Evolutionary conservation across 78 protist genomes (phyloP), one percentile per base, ranked within the genome.

Genomic region (Polysphondylium violaceum): DNA sequence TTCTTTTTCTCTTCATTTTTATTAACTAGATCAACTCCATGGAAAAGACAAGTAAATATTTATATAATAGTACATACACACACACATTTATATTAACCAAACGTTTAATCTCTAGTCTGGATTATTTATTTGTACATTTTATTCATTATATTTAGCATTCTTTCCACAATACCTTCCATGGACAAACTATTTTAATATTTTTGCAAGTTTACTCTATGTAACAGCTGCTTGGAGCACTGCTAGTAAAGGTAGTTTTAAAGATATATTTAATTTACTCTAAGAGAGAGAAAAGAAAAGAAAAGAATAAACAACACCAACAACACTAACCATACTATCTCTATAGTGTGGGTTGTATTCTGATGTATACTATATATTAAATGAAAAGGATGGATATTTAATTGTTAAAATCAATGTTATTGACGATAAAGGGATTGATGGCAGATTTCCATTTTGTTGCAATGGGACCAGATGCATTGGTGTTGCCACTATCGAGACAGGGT

Each of bases 161-260:
- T 38, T 88, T 8, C 76, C 87, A 16, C 87, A 77, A 68, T 88
- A 64, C 74, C 51, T 88, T 7, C 94, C 94, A 21, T 73, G 94
- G 87, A 75, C 94, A 3, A 88, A 88, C 25, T 88, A 73, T 64
- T 88, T 88, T 61, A 88, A 88, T 59, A 67, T 88, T 19, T 88
- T 88, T 53, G 94, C 94, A 0, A 44, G 59, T 21, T 43, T 88
- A 12, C 71, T 88, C 12, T 88, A 88, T 61, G 56, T 88, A 12
- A 88, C 94, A 0, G 94, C 94, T 35, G 94, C 78, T 17, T 83
- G 90, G 90, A 38, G 60, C 27, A 69, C 73, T 7, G 50, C 78
- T 6, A 83, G 31, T 17, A 25, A 21, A n/a, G 61, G 40, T 41
- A 51, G 50, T 21, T 83, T 83, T 31, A 83, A 60, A 83, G 90